Evolutionary conservation across 441 rosid genomes (phyloP), one percentile per base, ranked within the genome.

Genomic region (Euphorbia schlechtendalii): DNA sequence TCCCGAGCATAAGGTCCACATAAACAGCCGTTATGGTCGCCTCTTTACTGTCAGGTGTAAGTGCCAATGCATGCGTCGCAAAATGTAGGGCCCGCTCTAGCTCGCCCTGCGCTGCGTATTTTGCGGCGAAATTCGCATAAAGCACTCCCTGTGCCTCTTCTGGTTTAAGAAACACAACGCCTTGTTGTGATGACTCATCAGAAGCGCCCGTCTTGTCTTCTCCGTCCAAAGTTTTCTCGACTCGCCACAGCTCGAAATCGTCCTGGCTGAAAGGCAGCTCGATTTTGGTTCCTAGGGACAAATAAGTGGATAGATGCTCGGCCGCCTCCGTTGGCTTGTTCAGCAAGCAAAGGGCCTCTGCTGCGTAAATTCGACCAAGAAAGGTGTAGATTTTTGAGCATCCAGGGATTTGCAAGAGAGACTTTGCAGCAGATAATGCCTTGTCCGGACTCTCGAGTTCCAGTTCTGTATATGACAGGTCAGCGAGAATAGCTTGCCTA

Each of bases 291-390:
- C 74, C 92, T 62, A 81, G 86, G 22, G 88, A 76, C 53, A 95
- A 55, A 73, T 86, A 95, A 56, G 69, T 56, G 1, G 82, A 86
- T 76, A 95, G 81, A 75, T 89, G 90, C 59, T 77, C 86, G 0
- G 85, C 89, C 8, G 96, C 99, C 70, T 94, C 99, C 54, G 75
- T 69, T n/a, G 88, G 88, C 73, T 78, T 83, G 86, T 86, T 82
- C 71, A 91, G 80, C 74, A 83, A 69, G 82, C 96, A 94, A 32
- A 94, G 98, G 18, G 99, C 94, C 84, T 94, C 98, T 1, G 96
- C 98, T 59, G 86, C 96, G 73, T 94, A 94, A 3, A 85, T 61
- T 69, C 81, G 99, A 53, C 90, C 90, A 45, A 94, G 78, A 83
- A 84, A 94, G 36, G 74, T 46, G 72, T 81, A 91, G 61, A 87